Percentiles rank a stretch among this genome's conserved stretches.
Evolutionary conservation across 2,329 filamentous ascomycete genomes (phyloP).

Genomic region (Capronia americana): DNA sequence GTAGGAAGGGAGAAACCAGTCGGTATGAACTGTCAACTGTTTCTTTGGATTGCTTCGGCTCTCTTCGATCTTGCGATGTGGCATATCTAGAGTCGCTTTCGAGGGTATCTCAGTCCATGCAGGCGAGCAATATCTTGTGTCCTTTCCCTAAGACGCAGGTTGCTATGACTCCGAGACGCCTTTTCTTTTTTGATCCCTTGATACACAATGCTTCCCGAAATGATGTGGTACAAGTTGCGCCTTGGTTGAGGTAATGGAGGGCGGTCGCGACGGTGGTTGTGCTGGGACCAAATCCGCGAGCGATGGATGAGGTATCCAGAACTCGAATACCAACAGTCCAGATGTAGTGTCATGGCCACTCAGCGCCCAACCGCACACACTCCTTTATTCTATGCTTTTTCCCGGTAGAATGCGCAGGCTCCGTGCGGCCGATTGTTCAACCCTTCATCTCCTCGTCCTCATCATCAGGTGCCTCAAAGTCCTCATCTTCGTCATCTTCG

Average conservation of each 20-base stretch:
- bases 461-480: slow-evolving; percentile 38
- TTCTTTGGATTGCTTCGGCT: background rate
- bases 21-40: background rate
- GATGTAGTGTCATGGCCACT: background rate
- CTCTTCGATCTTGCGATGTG: background rate
- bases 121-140: background rate
- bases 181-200: background rate
- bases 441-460: slow-evolving; percentile 39
- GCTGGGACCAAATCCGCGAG: background rate
- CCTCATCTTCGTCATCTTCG: slow-evolving; percentile 64
- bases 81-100: background rate
- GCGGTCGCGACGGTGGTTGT: background rate
- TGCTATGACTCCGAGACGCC: background rate
- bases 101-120: background rate
- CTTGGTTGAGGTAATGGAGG: background rate
- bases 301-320: background rate
- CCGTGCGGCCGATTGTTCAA: slow-evolving; percentile 24
- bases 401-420: background rate
- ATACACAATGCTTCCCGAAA: background rate
- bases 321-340: background rate
- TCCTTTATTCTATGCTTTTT: background rate
- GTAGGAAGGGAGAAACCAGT: background rate
- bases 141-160: background rate
- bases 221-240: slow-evolving; percentile 2
- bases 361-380: background rate